Base-by-base conservation (phyloP, 164 flowering plant genomes). In the Liquidambar formosana region DNA sequence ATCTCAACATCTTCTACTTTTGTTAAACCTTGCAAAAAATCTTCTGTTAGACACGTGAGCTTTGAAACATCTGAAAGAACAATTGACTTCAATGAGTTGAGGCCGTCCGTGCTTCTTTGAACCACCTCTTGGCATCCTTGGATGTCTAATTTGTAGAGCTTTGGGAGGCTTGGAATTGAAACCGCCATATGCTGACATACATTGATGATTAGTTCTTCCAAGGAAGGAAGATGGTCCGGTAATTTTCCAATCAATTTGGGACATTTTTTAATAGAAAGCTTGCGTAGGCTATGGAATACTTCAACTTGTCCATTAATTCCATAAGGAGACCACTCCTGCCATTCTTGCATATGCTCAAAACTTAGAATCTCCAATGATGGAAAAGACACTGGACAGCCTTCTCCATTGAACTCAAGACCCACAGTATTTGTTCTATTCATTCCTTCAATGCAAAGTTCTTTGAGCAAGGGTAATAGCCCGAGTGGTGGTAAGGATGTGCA, bases 281-380 rank as follows among this genome's bases (percentile, higher is more conserved):
- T 57, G 1, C 18, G 22, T 22, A 71, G 67, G 19, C 56, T n/a
- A 57, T 58, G 56, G 45, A 71, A 71, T 9, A 16, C 38, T 56
- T 57, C 22, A 28, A 59, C 22, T 53, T 38, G 46, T 5, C 14
- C 21, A 12, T 52, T 16, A 26, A n/a, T 44, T 11, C 19, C 57
- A 12, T 18, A 21, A 15, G 52, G 27, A 56, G 27, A 25, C 73
- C 73, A 71, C 3, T 16, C 27, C 16, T 43, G 54, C 68, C 52
- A 63, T 3, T 56, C 54, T 21, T 5, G 49, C 68, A 63, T 63
- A 0, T 56, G 33, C 44, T 44, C 13, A 5, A 71, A 57, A 14
- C 15, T 64, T 13, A 71, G 33, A 38, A 10, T 58, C 46, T 71
- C 63, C 51, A 71, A 54, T 18, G 68, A 71, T 57, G 44, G 62